These are phyloP conservation scores for Boletus patriciae DNA, from an alignment of 768 basidiomycete genomes.

Conservation along the genomic window DNA sequence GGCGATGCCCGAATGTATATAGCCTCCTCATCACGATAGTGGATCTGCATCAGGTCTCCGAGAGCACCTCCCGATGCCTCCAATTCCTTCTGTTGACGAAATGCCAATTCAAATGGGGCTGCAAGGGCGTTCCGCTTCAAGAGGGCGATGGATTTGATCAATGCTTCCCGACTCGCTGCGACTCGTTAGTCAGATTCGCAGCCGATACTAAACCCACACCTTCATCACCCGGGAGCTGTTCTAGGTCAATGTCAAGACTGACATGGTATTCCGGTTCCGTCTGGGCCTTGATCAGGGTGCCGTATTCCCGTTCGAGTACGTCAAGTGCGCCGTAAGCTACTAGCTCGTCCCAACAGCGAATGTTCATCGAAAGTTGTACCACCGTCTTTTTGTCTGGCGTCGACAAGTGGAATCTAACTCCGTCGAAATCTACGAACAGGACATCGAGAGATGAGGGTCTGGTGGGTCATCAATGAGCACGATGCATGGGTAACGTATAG, in stretches of 20 bases:
- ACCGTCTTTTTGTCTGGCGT: conserved; percentile 82
- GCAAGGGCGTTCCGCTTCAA: conserved; percentile 93
- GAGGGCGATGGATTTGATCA: conserved; percentile 79
- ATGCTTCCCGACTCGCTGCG: conserved; percentile 73
- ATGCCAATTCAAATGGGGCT: conserved; percentile 91
- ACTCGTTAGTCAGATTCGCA: conserved; percentile 7
- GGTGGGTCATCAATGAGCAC: conserved; percentile 20
- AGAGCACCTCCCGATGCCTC: conserved; percentile 65
- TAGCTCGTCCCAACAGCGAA: conserved; percentile 96
- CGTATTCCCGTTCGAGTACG: conserved; percentile 81
- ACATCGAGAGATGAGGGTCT: conserved; percentile 93
- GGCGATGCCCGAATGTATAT: conserved; percentile 92
- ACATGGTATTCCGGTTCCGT: conserved; percentile 89
- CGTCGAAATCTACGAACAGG: conserved; percentile 97
- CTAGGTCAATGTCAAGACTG: conserved; percentile 83
- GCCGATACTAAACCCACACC: conserved; percentile 49
- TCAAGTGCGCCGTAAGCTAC: conserved; percentile 82
- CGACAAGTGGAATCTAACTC: conserved; percentile 90
- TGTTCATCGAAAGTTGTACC: conserved; percentile 91
- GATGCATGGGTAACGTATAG: conserved; percentile 2
- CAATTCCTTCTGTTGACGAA: conserved; percentile 78
- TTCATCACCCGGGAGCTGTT: conserved; percentile 74
- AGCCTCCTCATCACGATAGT: conserved; percentile 96
- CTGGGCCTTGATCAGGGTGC: conserved; percentile 59
- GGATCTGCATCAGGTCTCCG: conserved; percentile 87